A percentile compares a stretch with the other conserved stretches of the same genome.
Conservation (phyloP, 345 rosid genomes). For the Mercurialis annua region DNA sequence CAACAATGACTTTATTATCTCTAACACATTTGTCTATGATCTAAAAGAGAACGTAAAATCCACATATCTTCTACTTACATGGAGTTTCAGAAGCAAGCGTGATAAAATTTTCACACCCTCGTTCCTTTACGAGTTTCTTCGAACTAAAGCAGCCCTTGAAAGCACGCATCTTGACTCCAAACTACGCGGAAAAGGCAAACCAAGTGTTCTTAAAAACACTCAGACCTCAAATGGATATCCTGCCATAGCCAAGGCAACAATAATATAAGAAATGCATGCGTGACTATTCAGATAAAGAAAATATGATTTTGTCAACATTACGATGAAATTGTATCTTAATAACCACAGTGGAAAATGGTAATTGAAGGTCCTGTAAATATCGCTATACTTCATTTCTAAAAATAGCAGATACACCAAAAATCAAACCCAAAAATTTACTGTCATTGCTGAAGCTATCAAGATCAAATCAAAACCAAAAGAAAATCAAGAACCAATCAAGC, state of each 20-base stretch:
- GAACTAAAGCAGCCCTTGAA: slow-evolving; percentile 44
- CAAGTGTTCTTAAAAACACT: background rate
- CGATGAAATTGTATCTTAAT: background rate
- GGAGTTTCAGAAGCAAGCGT: slow-evolving; percentile 75
- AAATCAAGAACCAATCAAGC: background rate
- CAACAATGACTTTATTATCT: too few species aligned
- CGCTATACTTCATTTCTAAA: background rate
- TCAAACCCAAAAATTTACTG: background rate
- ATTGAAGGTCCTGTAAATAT: background rate
- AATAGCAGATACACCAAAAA: background rate
- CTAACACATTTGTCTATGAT: background rate
- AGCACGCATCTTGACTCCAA: slow-evolving; percentile 34
- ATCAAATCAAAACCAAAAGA: background rate
- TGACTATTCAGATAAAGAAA: too few species aligned
- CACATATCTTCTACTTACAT: slow-evolving; percentile 49
- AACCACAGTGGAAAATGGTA: background rate
- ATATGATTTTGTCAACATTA: background rate
- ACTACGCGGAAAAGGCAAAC: background rate
- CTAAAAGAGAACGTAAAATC: background rate
- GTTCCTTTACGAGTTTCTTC: slow-evolving; percentile 33
- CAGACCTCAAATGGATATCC: background rate
- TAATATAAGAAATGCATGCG: background rate
- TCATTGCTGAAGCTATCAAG: background rate
- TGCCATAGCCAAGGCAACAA: background rate
- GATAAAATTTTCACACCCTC: slow-evolving; percentile 45